Evolutionary conservation across 1,139 yeast genomes (phyloP), one percentile per base, ranked within the genome.

Genomic region (Zygoascus meyerae): DNA sequence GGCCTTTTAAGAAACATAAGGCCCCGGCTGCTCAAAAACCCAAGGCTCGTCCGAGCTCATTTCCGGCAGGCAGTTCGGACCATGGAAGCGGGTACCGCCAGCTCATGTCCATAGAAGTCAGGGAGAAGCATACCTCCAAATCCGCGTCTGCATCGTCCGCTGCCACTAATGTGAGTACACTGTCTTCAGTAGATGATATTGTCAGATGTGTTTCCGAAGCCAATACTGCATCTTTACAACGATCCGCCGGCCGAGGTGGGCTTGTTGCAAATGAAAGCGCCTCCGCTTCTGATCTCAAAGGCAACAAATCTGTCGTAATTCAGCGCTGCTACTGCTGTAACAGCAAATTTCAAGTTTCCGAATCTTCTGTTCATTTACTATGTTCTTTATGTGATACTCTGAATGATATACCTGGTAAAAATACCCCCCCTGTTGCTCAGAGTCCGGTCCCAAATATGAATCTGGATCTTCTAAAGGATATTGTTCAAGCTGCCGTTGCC

Each of bases 271-370:
- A 12, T 7, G 16, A 21, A 9, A 42, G 32, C 10, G 30, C n/a
- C 21, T 28, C 40, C 18, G 32, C 40, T 14, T 26, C 34, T 12
- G 26, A 30, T 12, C 21, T 34, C 5, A 38, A 34, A 2, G 21
- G 41, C 8, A 15, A 21, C 35, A 30, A 33, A 31, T 35, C 17
- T 11, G 33, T 18, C 31, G 14, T 38, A 3, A 41, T 49, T n/a
- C 48, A 47, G 37, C 46, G 48, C 39, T 74, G 78, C 51, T 56
- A 62, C 6, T 84, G 94, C 59, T 84, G 95, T 65, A 85, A 83
- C 1, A 75, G 80, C 0, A 57, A 74, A 5, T 62, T 83, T 34
- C 70, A 75, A 10, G 73, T 76, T 52, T 81, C 83, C 0, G 63
- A 63, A 5, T 61, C 61, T 7, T 67, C 74, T 1, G 48, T 60